Conservation (phyloP, 352 stramenopile genomes). For the Pythium folliculosum region DNA sequence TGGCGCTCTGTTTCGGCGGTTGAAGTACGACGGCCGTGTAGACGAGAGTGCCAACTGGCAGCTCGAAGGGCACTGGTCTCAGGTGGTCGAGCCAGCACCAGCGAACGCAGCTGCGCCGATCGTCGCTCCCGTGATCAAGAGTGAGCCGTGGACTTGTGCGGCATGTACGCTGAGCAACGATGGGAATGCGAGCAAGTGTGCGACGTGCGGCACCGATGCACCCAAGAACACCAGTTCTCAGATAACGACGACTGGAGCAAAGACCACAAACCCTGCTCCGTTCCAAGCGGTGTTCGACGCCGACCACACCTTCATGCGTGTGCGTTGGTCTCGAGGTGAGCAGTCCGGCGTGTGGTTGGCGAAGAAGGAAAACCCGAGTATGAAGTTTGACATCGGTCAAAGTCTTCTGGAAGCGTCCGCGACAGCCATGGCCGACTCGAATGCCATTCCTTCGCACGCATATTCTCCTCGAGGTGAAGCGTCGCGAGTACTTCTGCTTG, state of each 20-base stretch:
- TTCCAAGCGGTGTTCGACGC: constrained; percentile 63
- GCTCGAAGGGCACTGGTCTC: constrained; percentile 79
- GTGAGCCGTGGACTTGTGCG: constrained; percentile 60
- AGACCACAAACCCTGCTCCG: constrained; percentile 75
- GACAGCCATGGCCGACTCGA: constrained; percentile 61
- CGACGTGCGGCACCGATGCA: constrained; percentile 72
- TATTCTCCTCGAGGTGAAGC: constrained; percentile 62
- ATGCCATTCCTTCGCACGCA: constrained; percentile 41
- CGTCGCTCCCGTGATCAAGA: constrained; percentile 22
- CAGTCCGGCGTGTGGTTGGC: constrained; percentile 83
- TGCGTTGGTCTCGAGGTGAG: constrained; percentile 82
- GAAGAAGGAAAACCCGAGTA: constrained; percentile 36
- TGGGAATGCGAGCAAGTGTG: constrained; percentile 52
- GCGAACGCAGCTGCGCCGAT: constrained; percentile 3
- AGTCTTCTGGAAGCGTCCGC: constrained; percentile 34
- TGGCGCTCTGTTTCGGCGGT: constrained; percentile 45
- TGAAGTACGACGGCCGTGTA: constrained; percentile 6
- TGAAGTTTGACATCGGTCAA: constrained; percentile 41
- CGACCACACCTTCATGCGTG: constrained; percentile 70
- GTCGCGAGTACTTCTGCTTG: constrained; percentile 55
- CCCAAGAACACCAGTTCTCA: constrained; percentile 40
- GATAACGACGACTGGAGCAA: constrained; percentile 33
- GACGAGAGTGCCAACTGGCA: constrained; percentile 41
- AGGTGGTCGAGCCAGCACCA: constrained; percentile 40
- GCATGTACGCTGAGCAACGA: constrained; percentile 84